A percentile compares a stretch with the other conserved stretches of the same genome.
phyloP scores from a whole-genome alignment of 768 basidiomycete species.

The Porpolomopsis calyptriformis region DNA sequence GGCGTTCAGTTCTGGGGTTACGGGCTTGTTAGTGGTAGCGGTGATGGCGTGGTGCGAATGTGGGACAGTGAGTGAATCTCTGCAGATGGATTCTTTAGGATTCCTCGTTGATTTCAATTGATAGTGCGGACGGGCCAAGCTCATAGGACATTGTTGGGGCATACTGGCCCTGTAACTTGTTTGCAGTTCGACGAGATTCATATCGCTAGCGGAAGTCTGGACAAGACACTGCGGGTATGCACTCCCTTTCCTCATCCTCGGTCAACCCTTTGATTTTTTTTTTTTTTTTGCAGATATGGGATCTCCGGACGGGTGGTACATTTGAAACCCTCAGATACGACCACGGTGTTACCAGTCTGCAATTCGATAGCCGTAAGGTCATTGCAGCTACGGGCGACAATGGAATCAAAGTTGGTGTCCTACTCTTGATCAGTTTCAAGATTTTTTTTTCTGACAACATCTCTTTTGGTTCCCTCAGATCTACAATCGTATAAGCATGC shows the following conservation, averaged over 20 bases:
- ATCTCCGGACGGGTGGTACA: constrained; percentile 80
- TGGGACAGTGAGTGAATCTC: constrained; percentile 82
- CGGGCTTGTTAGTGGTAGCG: constrained; percentile 92
- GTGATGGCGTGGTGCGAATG: constrained; percentile 95
- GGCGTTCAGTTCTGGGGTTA: constrained; percentile 99
- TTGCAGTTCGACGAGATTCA: constrained; percentile 95
- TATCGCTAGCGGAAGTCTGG: constrained; percentile 85
- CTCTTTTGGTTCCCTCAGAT: constrained; percentile 41
- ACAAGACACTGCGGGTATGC: constrained; percentile 82
- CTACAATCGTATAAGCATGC: constrained; percentile 90
- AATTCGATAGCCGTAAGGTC: constrained; percentile 92
- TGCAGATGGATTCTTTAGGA: not conserved
- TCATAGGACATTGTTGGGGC: constrained; percentile 85
- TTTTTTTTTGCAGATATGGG: constrained; percentile 70
- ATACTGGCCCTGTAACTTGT: constrained; percentile 88
- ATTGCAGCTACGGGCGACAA: constrained; percentile 90
- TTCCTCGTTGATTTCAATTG: constrained; percentile 3
- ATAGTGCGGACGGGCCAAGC: constrained; percentile 96
- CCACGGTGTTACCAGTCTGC: constrained; percentile 79
- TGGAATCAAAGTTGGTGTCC: constrained; percentile 61
- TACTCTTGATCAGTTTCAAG: too few relatives aligned
- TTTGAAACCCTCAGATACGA: constrained; percentile 88
- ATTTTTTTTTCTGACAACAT: too few relatives aligned
- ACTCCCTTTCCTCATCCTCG: not conserved
- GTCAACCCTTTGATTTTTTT: not conserved